Conservation (phyloP, 2,329 filamentous ascomycete genomes). For the Hymenoscyphus infarciens region DNA sequence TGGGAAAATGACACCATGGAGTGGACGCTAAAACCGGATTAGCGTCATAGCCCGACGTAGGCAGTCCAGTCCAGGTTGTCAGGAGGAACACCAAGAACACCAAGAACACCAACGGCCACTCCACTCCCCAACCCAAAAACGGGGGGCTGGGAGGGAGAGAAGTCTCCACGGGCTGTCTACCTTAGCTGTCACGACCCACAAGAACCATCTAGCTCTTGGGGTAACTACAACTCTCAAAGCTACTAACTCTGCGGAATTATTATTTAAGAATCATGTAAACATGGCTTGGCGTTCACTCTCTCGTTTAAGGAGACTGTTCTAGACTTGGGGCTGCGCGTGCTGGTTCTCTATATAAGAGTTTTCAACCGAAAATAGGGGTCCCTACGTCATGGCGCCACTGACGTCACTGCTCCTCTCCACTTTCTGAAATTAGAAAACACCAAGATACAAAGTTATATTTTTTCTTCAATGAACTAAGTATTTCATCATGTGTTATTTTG, state of each 20-base stretch:
- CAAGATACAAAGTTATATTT: too few species aligned
- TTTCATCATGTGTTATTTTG: too few species aligned
- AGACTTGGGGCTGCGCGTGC: neutral
- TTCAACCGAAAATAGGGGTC: neutral
- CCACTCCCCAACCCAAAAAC: neutral
- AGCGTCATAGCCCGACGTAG: neutral
- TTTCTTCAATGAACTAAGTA: too few species aligned
- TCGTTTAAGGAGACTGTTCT: neutral
- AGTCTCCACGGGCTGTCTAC: too few species aligned
- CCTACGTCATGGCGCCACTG: neutral
- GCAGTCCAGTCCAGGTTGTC: neutral
- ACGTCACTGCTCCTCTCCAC: neutral
- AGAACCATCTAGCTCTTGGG: neutral
- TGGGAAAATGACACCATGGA: neutral
- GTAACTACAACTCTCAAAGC: neutral
- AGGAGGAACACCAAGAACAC: neutral
- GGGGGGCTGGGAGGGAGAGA: neutral
- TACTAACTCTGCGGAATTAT: neutral
- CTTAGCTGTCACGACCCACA: neutral
- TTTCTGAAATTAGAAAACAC: too few species aligned
- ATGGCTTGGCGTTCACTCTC: neutral
- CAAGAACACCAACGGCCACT: neutral
- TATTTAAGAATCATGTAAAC: neutral
- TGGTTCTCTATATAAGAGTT: neutral
- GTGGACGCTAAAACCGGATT: slow-evolving; percentile 4